Evolutionary conservation across 164 flowering plant species (phyloP).

Genomic region (Vitis riparia): DNA sequence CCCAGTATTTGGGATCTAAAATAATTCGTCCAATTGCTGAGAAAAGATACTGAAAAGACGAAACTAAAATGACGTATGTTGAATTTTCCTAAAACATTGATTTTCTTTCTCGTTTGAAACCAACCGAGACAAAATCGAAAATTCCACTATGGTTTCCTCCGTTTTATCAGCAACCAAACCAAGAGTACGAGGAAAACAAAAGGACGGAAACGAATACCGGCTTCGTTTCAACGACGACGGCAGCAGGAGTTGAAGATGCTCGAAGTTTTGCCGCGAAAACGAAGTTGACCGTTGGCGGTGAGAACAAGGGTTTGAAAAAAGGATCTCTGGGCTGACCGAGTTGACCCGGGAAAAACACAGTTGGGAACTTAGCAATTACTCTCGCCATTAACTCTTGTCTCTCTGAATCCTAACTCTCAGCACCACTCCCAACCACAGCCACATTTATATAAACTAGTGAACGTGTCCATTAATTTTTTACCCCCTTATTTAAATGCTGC

Average conservation of each 20-base stretch:
- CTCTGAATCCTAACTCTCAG: too few relatives aligned
- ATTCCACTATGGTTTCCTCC: background rate
- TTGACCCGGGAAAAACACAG: conserved; percentile 10
- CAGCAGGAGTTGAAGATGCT: conserved; percentile 31
- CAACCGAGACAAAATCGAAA: background rate
- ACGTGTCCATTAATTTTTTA: too few relatives aligned
- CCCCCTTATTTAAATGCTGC: too few relatives aligned
- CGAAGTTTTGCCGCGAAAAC: conserved; percentile 18
- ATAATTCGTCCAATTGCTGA: too few relatives aligned
- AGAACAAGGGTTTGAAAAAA: conserved; percentile 4
- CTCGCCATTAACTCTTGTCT: conserved; percentile 20
- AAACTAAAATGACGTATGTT: too few relatives aligned
- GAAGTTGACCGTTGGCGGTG: conserved; percentile 3
- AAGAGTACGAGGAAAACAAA: background rate
- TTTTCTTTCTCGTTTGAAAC: too few relatives aligned
- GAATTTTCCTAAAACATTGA: too few relatives aligned
- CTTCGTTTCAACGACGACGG: conserved; percentile 23
- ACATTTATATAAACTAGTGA: too few relatives aligned
- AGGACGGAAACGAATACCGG: conserved; percentile 21
- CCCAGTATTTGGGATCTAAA: too few relatives aligned
- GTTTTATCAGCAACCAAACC: too few relatives aligned
- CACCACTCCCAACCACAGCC: too few relatives aligned
- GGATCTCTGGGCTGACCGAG: background rate
- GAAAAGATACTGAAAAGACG: too few relatives aligned
- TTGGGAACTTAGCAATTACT: conserved; percentile 5